Evolutionary conservation across 345 rosid species (phyloP), one percentile per base, ranked within the genome.

Genomic region (Citrus cavaleriei): DNA sequence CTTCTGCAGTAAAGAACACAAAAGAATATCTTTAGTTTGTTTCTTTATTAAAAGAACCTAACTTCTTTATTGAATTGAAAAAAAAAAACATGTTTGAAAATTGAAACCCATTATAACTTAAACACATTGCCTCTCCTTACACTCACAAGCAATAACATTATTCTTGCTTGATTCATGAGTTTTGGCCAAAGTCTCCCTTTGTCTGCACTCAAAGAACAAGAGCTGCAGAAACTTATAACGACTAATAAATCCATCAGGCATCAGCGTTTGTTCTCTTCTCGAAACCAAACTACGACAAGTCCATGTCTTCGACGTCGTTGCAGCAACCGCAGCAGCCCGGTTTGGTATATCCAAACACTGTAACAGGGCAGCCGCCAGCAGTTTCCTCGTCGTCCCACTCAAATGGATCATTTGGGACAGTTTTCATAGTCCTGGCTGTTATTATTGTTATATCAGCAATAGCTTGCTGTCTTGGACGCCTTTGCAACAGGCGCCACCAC

Each of bases 341-440:
- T 61, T 75, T 77, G 68, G 87, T 86, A 62, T 88, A 90, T 79
- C 94, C 98, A 19, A 86, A 85, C 88, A 63, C 89, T 25, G 81
- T 85, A 66, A 63, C 81, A 9, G 80, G 79, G 51, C 87, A 81
- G 62, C 72, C 83, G 14, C 86, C 91, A 1, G 58, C 58, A 19
- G 58, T 54, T 58, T 28, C 85, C 4, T 30, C 89, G 6, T 62
- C 81, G 71, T 81, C 90, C 60, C 89, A 81, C 79, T 89, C 92
- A 6, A 80, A 77, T 32, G 98, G 94, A 32, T 90, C 94, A 35
- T 93, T 91, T 28, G 94, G 91, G 66, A 88, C 87, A 9, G 96
- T 90, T 58, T 93, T 87, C 75, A 85, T 91, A 32, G 89, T 89
- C 24, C 84, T 91, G 42, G 91, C 90, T 21, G 89, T 88, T n/a